phyloP scores from a whole-genome alignment of 2,329 filamentous ascomycete species.

The Orbilia ellipsospora region DNA sequence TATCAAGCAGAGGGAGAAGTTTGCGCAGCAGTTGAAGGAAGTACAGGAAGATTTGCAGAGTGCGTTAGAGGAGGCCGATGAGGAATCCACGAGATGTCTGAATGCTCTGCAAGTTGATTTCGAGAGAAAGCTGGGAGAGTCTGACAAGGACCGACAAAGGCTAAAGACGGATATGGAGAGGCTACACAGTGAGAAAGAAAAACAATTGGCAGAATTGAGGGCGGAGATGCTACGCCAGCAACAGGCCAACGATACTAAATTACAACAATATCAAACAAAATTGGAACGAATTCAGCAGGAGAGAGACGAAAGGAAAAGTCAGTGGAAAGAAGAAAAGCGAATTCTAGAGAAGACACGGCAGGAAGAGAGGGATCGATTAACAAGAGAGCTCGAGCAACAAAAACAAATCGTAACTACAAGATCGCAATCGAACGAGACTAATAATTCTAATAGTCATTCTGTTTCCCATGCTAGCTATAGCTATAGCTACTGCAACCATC shows the following conservation, averaged over 20 bases:
- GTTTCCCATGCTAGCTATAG: no score
- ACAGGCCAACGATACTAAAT: background rate
- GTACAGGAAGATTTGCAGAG: background rate
- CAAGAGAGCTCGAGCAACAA: no score
- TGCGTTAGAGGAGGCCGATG: background rate
- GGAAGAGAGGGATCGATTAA: no score
- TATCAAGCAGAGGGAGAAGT: slow-evolving; percentile 3
- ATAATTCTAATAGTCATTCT: no score
- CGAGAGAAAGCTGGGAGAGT: background rate
- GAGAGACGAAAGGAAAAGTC: background rate
- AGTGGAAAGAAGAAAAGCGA: no score
- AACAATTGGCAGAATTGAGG: background rate
- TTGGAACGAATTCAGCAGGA: background rate
- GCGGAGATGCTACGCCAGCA: background rate
- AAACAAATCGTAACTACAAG: no score
- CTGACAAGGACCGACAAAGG: background rate
- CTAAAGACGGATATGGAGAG: slow-evolving; percentile 2
- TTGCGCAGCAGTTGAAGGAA: background rate
- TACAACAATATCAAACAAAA: background rate
- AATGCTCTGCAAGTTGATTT: background rate
- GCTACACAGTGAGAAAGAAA: background rate
- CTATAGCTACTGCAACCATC: no score
- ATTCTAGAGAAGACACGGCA: no score
- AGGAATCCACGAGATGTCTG: background rate
- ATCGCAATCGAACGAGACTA: no score